A percentile compares a stretch with the other conserved stretches of the same genome.
Evolutionary conservation across 179 eudicot species (phyloP).

Genomic region (Amaranthus tricolor): DNA sequence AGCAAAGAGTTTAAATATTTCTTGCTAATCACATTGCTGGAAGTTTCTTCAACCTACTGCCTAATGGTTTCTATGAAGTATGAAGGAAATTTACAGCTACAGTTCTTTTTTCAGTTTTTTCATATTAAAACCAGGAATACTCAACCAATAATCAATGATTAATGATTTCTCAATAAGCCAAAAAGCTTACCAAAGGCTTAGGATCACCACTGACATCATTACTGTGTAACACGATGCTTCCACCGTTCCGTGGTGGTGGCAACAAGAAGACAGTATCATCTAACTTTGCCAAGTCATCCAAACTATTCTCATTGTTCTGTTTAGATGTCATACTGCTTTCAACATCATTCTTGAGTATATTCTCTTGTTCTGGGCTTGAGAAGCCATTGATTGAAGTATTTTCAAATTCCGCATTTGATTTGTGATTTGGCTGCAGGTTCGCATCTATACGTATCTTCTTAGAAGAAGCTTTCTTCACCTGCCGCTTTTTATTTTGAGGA

Average conservation of each 20-base stretch:
- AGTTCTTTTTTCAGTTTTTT: not conserved
- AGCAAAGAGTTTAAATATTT: too few relatives aligned
- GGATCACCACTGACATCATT: conserved; percentile 6
- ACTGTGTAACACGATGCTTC: not conserved
- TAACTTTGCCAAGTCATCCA: conserved; percentile 22
- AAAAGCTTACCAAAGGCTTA: conserved; percentile 21
- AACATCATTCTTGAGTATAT: conserved; percentile 21
- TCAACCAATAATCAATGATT: not conserved
- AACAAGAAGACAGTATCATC: conserved; percentile 8
- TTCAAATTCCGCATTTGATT: conserved; percentile 38
- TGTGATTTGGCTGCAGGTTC: conserved; percentile 38
- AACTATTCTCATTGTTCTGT: conserved; percentile 30
- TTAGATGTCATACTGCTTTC: conserved; percentile 21
- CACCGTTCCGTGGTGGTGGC: conserved; percentile 6
- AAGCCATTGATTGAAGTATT: conserved; percentile 30
- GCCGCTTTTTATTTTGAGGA: conserved; percentile 55
- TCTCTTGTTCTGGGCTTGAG: conserved; percentile 29
- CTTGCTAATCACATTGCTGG: not conserved
- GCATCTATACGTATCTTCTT: conserved; percentile 41
- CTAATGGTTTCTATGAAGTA: not conserved
- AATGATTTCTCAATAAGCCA: not conserved
- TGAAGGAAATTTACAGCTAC: not conserved
- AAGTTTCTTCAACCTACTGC: not conserved
- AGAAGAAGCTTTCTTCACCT: conserved; percentile 52
- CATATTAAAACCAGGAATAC: not conserved